Base-by-base conservation (phyloP, 208 protist genomes). In the Wallacemonas sp. region DNA sequence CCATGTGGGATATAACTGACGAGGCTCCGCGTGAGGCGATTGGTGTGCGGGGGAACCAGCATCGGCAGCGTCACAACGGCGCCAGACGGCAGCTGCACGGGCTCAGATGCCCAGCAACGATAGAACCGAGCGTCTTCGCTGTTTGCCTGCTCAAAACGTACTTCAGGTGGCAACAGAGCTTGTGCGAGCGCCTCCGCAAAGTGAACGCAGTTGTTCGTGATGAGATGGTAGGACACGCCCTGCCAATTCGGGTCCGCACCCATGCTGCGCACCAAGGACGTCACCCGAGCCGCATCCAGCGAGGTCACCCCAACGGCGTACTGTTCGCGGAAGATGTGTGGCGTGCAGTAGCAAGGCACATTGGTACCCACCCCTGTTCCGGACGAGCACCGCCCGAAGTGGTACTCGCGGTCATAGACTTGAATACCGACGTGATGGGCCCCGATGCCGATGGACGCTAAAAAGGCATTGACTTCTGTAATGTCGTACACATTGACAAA, bases 311-410 rank as follows among this genome's bases (percentile, higher is more conserved):
- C 88, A 12, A 95, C 46, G n/a, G 80, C 79, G 28, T 84, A 76
- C 59, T 86, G 81, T 47, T 95, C 88, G 1, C 84, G 75, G 54
- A 92, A 92, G 19, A 82, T 71, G 62, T 95, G 85, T n/a, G 77
- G 77, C 4, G 46, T 47, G 26, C 81, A 86, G 41, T 72, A 47
- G 17, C 68, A 70, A 21, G 88, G 88, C 36, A 55, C 47, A 19
- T 73, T 74, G 17, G 46, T 53, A 34, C 63, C 71, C 22, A 95
- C 54, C 9, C 88, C 88, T 9, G 62, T 79, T 31, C 70, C 82
- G 27, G 65, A 49, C 8, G 55, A 55, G 61, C 70, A 74, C 27
- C 77, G 73, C 12, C 85, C 86, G 62, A 84, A 94, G 31, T 71
- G 67, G 49, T 82, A 82, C 62, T 93, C 87, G 39, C 55, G 62